Evolutionary conservation across 768 basidiomycete genomes (phyloP).

Genomic region (Phallus indusiatus): DNA sequence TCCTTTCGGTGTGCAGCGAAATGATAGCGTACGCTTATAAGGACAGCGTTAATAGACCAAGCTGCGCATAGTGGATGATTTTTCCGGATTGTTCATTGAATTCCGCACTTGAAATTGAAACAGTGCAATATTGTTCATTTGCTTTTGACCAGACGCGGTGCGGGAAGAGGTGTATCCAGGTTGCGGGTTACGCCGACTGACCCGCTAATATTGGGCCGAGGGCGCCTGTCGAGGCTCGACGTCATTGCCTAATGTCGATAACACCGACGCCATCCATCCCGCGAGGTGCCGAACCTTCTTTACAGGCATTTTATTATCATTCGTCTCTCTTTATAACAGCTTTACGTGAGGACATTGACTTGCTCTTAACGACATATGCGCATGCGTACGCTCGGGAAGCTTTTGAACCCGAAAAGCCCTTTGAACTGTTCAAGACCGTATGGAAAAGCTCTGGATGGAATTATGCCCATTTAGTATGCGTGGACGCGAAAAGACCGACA

Average conservation of each 20-base stretch:
- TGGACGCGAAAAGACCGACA: conserved; percentile 54
- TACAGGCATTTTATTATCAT: conserved; percentile 73
- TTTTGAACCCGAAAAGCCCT: conserved; percentile 35
- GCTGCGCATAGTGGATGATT: too few species aligned
- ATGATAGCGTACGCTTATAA: too few species aligned
- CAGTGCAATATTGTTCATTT: too few species aligned
- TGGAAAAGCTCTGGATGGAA: conserved; percentile 66
- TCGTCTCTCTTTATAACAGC: conserved; percentile 63
- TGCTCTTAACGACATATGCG: conserved; percentile 42
- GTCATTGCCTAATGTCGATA: conserved; percentile 25
- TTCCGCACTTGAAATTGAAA: too few species aligned
- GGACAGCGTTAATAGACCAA: too few species aligned
- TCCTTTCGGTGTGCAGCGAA: too few species aligned
- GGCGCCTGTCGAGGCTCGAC: too few species aligned
- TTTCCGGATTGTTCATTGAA: too few species aligned
- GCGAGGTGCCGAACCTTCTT: conserved; percentile 45
- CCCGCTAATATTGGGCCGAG: too few species aligned
- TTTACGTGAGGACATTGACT: conserved; percentile 53
- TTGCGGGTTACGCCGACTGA: background rate
- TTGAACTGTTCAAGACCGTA: conserved; percentile 57
- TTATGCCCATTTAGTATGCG: conserved; percentile 66
- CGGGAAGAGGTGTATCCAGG: background rate
- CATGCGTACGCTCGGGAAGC: conserved; percentile 33
- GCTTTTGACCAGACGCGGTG: too few species aligned
- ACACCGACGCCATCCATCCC: conserved; percentile 45